A percentile compares a stretch with the other conserved stretches of the same genome.
phyloP scores from a whole-genome alignment of 371 early-diverging fungal species.

The Mucor plumbeus region DNA sequence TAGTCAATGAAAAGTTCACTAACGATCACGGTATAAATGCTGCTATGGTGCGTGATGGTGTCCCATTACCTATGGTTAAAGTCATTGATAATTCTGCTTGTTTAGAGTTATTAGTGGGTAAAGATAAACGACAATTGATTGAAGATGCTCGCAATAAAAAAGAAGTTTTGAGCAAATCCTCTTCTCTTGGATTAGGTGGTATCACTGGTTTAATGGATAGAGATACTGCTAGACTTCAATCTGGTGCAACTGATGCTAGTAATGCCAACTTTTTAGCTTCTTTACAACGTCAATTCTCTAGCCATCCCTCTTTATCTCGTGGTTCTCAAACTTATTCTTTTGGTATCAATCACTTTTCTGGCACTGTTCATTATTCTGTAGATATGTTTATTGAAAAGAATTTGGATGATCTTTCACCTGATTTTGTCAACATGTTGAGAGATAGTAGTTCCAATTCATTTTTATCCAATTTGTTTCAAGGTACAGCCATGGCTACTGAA shows the following conservation, averaged over 20 bases:
- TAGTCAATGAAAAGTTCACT: slow-evolving; percentile 64
- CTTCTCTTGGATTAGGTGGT: slow-evolving; percentile 39
- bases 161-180: slow-evolving; percentile 23
- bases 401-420: slow-evolving; percentile 75
- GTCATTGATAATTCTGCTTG: slow-evolving; percentile 58
- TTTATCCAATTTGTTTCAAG: slow-evolving; percentile 81
- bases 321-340: slow-evolving; percentile 56
- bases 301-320: slow-evolving; percentile 42
- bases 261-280: slow-evolving; percentile 58
- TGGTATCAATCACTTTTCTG: slow-evolving; percentile 79
- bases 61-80: slow-evolving; percentile 54
- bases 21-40: slow-evolving; percentile 57
- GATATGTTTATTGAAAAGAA: slow-evolving; percentile 76
- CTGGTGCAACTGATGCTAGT: slow-evolving; percentile 53
- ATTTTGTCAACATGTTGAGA: slow-evolving; percentile 84
- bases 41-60: slow-evolving; percentile 46
- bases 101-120: slow-evolving; percentile 57
- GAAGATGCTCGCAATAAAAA: slow-evolving; percentile 17
- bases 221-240: slow-evolving; percentile 47
- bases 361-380: slow-evolving; percentile 72
- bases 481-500: slow-evolving; percentile 79
- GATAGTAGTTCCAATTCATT: slow-evolving; percentile 76
- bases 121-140: slow-evolving; percentile 21
- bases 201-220: slow-evolving; percentile 68
- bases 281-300: slow-evolving; percentile 40